Base-by-base conservation (phyloP, 139 green algal species). In the Chlorella vulgaris region DNA sequence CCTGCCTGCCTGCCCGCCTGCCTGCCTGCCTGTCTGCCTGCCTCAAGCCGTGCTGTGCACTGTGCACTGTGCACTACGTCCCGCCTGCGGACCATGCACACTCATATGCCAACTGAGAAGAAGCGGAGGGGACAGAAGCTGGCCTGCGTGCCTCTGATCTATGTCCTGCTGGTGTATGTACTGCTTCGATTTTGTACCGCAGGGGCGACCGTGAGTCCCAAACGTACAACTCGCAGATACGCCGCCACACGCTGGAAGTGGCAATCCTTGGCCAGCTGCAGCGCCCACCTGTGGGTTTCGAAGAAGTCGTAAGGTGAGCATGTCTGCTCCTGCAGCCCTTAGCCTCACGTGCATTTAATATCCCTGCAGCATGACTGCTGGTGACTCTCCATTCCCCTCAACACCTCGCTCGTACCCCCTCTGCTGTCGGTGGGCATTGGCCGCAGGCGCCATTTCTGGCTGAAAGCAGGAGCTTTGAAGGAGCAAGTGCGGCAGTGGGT, bases 401-500 rank as follows among this genome's bases (percentile, higher is more conserved):
- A 43, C 29, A 43, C 7, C n/a, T 8, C 31, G 6, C 15, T 50
- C 31, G 21, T 71, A 21, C 6, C 18, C 24, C 5, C 43, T 71
- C 24, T 42, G 22, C 6, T 42, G 29, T 50, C n/a, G n/a, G n/a
- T n/a, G n/a, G n/a, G n/a, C n/a, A n/a, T n/a, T n/a, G n/a, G n/a
- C n/a, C n/a, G 35, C 51, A 83, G 66, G 69, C n/a, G 43, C 42
- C 78, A 83, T 55, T 83, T 69, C 55, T 24, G 53, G 1, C 55
- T 83, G 18, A 83, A 83, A n/a, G 69, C 78, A n/a, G 4, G 55
- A 8, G 78, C 36, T 38, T 15, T 74, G 24, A 74, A 74, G 67
- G 67, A 55, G 39, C 67, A 78, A 38, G 36, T 82, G 43, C n/a
- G 69, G 69, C n/a, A 78, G 53, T 83, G 78, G 78, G 66, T 36